Base-by-base conservation (phyloP, 805 yeast species). In the Candida dendrica region DNA sequence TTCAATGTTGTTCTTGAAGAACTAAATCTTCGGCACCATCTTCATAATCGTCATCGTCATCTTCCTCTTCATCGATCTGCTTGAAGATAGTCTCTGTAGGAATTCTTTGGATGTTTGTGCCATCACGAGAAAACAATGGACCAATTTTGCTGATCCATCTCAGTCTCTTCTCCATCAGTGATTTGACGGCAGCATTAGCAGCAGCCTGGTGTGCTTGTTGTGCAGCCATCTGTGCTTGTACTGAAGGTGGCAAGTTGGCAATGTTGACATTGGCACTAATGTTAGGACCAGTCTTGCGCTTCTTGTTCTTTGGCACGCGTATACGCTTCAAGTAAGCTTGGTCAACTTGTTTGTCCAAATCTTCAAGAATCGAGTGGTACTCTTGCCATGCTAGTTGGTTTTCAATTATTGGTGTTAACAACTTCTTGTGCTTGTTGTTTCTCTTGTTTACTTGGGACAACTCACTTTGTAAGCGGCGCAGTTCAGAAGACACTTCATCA, bases 371-470 rank as follows among this genome's bases (percentile, higher is more conserved):
- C 11, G 91, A 84, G 44, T 81, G 71, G 60, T 87, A 93, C 60
- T 93, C 98, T 59, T 91, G 96, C 79, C 90, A 93, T 22, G 97
- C 96, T 53, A 93, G 71, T 52, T 86, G 95, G 49, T 85, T 93
- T 51, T 89, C 91, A 14, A 93, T 73, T 1, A 82, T 53, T 1
- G 95, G 95, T 20, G 81, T 64, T 31, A 93, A 56, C 34, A 69
- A 65, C 44, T 75, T 71, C 60, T 86, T 86, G 41, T 91, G 69
- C 46, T 73, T 76, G 43, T 79, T 73, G 59, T 93, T 93, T 43
- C 75, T 68, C 19, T 65, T 68, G 3, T 81, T 74, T 0, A 82
- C 80, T 17, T 69, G 73, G 48, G 72, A 75, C 44, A 93, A 66
- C 44, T 84, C 79, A 36, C 67, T 65, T 56, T 93, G 97, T 39